Percentiles rank a stretch among this genome's conserved stretches.
phyloP scores from a whole-genome alignment of 495 filamentous ascomycete species.

The Cetradonia linearis region DNA sequence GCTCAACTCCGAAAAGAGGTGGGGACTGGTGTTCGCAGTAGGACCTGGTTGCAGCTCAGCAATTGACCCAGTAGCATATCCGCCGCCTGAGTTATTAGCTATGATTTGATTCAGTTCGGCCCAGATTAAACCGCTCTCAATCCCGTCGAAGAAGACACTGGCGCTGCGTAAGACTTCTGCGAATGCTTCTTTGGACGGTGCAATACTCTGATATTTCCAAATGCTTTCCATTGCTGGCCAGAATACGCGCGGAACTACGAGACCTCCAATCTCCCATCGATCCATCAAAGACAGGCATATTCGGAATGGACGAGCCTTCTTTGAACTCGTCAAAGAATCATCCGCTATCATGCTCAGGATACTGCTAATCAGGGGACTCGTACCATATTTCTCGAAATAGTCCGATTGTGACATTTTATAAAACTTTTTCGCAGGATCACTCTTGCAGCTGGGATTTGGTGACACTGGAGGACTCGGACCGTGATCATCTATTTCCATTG shows the following conservation, averaged over 20 bases:
- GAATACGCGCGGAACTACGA: slow-evolving; percentile 81
- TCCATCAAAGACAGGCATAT: slow-evolving; percentile 96
- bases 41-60: neutral
- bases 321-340: slow-evolving; percentile 43
- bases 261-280: slow-evolving; percentile 87
- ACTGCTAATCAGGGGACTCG: slow-evolving; percentile 61
- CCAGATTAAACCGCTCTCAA: slow-evolving; percentile 90
- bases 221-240: slow-evolving; percentile 74
- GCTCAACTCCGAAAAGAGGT: slow-evolving; percentile 2
- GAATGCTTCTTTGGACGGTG: slow-evolving; percentile 54
- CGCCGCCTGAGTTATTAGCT: slow-evolving; percentile 40
- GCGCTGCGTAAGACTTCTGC: slow-evolving; percentile 86
- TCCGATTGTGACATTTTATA: slow-evolving; percentile 41
- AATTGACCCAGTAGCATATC: neutral
- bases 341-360: slow-evolving; percentile 65
- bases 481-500: slow-evolving; percentile 37
- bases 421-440: slow-evolving; percentile 28
- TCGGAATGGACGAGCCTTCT: slow-evolving; percentile 77
- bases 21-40: slow-evolving; percentile 17
- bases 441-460: slow-evolving; percentile 37
- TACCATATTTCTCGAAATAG: slow-evolving; percentile 75
- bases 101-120: slow-evolving; percentile 59
- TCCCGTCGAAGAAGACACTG: slow-evolving; percentile 91
- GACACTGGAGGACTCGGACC: slow-evolving; percentile 35
- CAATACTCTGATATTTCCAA: slow-evolving; percentile 52